These are phyloP conservation scores for Plasmodium adleri DNA, from an alignment of 169 alveolate genomes.

Conservation along the genomic window DNA sequence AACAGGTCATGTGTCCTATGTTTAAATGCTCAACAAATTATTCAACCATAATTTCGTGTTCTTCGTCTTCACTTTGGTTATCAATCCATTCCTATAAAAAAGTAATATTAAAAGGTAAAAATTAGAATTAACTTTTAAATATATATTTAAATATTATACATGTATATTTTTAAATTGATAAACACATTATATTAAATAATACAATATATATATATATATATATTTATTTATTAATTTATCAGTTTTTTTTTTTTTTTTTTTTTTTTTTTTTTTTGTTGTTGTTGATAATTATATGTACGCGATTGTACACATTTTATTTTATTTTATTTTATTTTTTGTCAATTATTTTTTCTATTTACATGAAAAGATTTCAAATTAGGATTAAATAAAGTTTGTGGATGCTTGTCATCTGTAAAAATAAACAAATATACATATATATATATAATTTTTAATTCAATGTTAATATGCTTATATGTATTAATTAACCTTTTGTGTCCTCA, in stretches of 20 bases:
- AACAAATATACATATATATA: conserved; percentile 9
- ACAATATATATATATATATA: not conserved
- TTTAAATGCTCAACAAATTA: not conserved
- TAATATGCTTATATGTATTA: not conserved
- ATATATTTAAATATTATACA: not conserved
- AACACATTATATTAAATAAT: too few species aligned
- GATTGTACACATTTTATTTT: not conserved
- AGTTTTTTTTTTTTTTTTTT: conserved; percentile 9
- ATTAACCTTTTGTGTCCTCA: conserved; percentile 19
- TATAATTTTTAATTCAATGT: not conserved
- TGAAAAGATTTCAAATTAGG: conserved; percentile 66
- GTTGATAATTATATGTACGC: too few species aligned
- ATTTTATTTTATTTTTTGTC: not conserved
- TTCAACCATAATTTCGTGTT: conserved; percentile 75
- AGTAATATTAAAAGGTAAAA: conserved; percentile 11
- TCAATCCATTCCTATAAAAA: conserved; percentile 75
- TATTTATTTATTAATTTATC: conserved; percentile 10
- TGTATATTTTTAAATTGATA: too few species aligned
- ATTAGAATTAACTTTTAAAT: conserved; percentile 4
- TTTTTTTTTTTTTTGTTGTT: not conserved
- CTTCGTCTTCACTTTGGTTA: conserved; percentile 78
- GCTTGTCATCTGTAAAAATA: conserved; percentile 40
- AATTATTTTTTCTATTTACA: conserved; percentile 33
- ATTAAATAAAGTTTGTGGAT: conserved; percentile 34
- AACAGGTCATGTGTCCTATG: not conserved